phyloP scores from a whole-genome alignment of 441 rosid species.

The Adansonia grandidieri region DNA sequence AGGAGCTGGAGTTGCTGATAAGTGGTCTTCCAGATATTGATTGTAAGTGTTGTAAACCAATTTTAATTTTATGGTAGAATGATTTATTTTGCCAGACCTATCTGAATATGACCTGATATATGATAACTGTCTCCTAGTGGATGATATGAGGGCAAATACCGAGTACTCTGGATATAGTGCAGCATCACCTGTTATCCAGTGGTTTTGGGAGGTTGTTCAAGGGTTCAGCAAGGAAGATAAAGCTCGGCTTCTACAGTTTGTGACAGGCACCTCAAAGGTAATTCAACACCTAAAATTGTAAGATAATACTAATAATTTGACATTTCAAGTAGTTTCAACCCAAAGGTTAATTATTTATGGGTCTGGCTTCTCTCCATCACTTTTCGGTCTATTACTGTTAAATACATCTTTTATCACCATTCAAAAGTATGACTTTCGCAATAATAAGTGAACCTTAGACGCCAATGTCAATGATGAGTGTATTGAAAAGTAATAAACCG shows the following conservation, averaged over 20 bases:
- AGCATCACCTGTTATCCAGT: constrained; percentile 84
- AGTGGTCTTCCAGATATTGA: constrained; percentile 98
- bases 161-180: constrained; percentile 92
- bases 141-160: constrained; percentile 87
- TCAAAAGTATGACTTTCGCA: constrained; percentile 2
- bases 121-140: constrained; percentile 54
- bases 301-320: neutral
- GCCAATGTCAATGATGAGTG: too few species aligned
- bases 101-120: constrained; percentile 22
- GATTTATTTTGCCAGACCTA: neutral
- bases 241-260: constrained; percentile 93
- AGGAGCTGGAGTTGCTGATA: constrained; percentile 88
- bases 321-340: neutral
- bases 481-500: too few species aligned
- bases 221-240: constrained; percentile 96
- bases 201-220: constrained; percentile 99
- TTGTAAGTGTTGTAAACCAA: constrained; percentile 51
- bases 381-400: neutral
- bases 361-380: neutral
- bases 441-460: neutral
- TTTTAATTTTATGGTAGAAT: neutral
- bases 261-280: constrained; percentile 98
- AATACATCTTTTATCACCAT: neutral
- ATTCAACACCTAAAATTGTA: neutral
- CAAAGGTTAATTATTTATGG: constrained; percentile 14